phyloP scores from a whole-genome alignment of 192 early-diverging fungal genomes.

The Coemansia sp. region DNA sequence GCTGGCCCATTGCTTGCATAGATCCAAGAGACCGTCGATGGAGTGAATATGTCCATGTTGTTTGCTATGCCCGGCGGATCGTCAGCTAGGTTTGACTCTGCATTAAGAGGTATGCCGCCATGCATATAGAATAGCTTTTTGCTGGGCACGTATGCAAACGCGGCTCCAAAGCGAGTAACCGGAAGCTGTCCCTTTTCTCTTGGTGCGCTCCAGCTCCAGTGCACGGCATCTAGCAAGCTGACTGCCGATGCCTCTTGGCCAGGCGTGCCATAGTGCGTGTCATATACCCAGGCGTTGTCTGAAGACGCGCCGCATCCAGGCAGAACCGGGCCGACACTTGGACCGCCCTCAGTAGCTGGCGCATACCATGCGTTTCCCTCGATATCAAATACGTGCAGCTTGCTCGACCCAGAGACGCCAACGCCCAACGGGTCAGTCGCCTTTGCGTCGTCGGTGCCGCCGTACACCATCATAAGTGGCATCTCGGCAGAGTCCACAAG shows the following conservation, averaged over 20 bases:
- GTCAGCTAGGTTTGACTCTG: constrained; percentile 24
- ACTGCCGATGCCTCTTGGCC: constrained; percentile 24
- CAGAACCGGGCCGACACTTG: constrained; percentile 25
- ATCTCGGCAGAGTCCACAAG: constrained; percentile 26
- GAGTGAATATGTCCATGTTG: constrained; percentile 49
- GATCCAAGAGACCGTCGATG: constrained; percentile 54
- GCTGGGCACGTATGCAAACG: constrained; percentile 29
- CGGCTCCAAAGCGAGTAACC: constrained; percentile 38
- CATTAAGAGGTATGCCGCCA: constrained; percentile 44
- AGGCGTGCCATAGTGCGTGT: constrained; percentile 30
- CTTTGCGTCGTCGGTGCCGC: constrained; percentile 30
- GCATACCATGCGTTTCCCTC: constrained; percentile 38
- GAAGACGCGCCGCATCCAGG: constrained; percentile 40
- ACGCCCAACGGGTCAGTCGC: constrained; percentile 27
- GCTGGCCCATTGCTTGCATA: constrained; percentile 58
- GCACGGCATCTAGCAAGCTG: constrained; percentile 39
- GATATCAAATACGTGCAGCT: constrained; percentile 39
- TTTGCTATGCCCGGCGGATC: constrained; percentile 32
- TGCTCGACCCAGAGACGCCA: constrained; percentile 18
- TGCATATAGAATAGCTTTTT: constrained; percentile 43
- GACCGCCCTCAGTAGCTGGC: constrained; percentile 33
- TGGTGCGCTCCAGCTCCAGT: constrained; percentile 52
- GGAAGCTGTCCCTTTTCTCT: constrained; percentile 36
- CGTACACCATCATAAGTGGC: constrained; percentile 42
- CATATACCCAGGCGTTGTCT: constrained; percentile 31